Evolutionary conservation across 225 moss, liverwort and hornwort species (phyloP), one percentile per base, ranked within the genome.

Genomic region (Sphagnum tenellum): DNA sequence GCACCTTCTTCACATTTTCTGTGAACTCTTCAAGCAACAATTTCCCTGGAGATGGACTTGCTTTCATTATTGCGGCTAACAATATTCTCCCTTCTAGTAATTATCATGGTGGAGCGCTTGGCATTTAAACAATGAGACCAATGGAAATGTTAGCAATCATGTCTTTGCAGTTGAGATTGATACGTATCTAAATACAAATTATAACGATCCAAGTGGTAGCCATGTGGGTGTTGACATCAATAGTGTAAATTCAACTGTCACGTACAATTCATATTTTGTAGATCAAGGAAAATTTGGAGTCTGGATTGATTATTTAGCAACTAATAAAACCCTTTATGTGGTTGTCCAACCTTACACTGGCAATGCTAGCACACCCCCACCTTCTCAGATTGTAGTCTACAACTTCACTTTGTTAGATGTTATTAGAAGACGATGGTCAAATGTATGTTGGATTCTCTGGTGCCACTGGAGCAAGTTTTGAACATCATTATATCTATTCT

Each of bases 131-230:
- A 29, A 29, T n/a, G n/a, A n/a, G n/a, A n/a, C 29, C 64, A 77
- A 78, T 55, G 77, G 81, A 4, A 46, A 67, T 12, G 4, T 8
- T 9, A 61, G 44, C 4, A 79, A 79, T 60, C 71, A 68, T 10
- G 56, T 80, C 2, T 71, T 86, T 45, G 88, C 82, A 50, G 78
- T 88, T 8, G 85, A 88, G 64, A 85, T 86, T 53, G 88, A 88
- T 67, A 82, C 88, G n/a, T 67, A 55, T 68, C 68, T 59, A 45
- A 66, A 82, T 61, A 50, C 59, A 10, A 14, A 44, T 4, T 61
- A 73, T 5, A 73, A 57, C 3, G 85, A 85, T 64, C 84, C 74
- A 2, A 82, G 79, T 66, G 55, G 8, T n/a, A 72, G 67, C 14
- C 88, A 85, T 71, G 75, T 85, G 3, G 85, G 85, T 4, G 59